Conservation (phyloP, 108 stramenopile species). For the Cylindrotheca closterium region DNA sequence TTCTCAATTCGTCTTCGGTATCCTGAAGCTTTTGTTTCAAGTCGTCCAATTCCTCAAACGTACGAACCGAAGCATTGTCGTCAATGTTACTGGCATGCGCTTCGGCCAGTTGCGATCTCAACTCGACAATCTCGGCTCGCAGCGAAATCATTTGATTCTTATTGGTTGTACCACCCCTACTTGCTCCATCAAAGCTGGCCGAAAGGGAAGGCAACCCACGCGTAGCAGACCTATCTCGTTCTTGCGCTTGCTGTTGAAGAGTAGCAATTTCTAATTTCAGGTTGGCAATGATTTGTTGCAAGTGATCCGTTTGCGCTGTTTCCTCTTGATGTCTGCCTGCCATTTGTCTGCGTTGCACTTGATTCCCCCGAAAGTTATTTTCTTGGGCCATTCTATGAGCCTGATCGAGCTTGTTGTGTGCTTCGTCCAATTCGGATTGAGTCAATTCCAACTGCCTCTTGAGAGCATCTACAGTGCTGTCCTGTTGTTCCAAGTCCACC, state of each 20-base stretch:
- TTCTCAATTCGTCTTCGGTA: not conserved
- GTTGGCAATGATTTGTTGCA: constrained; percentile 12
- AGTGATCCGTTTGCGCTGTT: constrained; percentile 2
- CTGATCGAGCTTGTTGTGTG: constrained; percentile 6
- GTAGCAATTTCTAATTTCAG: constrained; percentile 19
- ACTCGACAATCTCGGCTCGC: constrained; percentile 27
- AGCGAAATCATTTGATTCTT: constrained; percentile 8
- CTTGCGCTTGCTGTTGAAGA: constrained; percentile 10
- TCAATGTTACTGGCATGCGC: constrained; percentile 25
- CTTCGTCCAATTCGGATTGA: constrained; percentile 17
- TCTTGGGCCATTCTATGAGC: constrained; percentile 7
- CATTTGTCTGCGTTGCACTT: constrained; percentile 13
- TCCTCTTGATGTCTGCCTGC: constrained; percentile 14
- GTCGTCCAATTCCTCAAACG: constrained; percentile 1
- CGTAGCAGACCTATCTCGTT: too few species aligned
- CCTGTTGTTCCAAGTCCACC: constrained; percentile 26
- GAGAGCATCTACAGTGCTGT: constrained; percentile 17
- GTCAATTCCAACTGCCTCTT: constrained; percentile 19
- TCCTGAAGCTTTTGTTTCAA: not conserved
- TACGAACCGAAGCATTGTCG: not conserved
- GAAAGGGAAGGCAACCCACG: not conserved
- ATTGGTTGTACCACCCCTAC: too few species aligned
- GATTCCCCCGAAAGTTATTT: constrained; percentile 14
- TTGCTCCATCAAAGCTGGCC: not conserved
- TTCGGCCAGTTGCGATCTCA: constrained; percentile 25